Conservation (phyloP, 805 yeast genomes). For the Tanozyma kutaoensis region DNA sequence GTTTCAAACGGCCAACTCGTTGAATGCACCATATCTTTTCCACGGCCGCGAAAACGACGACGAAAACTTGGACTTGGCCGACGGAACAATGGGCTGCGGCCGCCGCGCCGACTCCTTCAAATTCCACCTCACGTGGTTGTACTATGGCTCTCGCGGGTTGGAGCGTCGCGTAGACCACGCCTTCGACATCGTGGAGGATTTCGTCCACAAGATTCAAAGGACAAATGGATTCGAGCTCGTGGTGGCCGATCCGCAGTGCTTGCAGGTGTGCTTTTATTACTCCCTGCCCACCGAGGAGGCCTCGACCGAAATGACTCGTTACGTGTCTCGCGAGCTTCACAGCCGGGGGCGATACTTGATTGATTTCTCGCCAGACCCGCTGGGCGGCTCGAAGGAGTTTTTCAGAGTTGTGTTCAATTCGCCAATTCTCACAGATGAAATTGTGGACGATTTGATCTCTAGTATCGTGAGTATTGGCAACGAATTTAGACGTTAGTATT, state of each 20-base stretch:
- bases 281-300: slow-evolving; percentile 26
- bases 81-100: slow-evolving; percentile 90
- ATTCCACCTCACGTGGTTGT: slow-evolving; percentile 69
- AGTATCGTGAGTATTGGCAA: too few relatives aligned
- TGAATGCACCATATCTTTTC: slow-evolving; percentile 71
- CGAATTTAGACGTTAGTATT: too few relatives aligned
- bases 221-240: slow-evolving; percentile 40
- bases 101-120: slow-evolving; percentile 74
- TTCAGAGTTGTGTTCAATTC: slow-evolving; percentile 77
- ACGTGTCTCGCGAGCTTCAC: slow-evolving; percentile 48
- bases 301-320: slow-evolving; percentile 42
- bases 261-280: slow-evolving; percentile 76
- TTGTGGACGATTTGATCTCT: too few relatives aligned
- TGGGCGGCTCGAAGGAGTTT: slow-evolving; percentile 53
- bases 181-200: slow-evolving; percentile 46
- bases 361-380: slow-evolving; percentile 63
- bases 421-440: too few relatives aligned
- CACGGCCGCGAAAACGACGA: slow-evolving; percentile 40
- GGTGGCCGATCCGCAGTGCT: slow-evolving; percentile 42
- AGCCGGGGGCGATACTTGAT: slow-evolving; percentile 53
- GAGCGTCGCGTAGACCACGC: slow-evolving; percentile 62
- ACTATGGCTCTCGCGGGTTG: slow-evolving; percentile 62
- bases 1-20: slow-evolving; percentile 62
- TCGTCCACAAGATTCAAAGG: slow-evolving; percentile 29
- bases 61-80: slow-evolving; percentile 65